Conservation (phyloP, 208 protist species). For the Trypanosoma platydactyli region DNA sequence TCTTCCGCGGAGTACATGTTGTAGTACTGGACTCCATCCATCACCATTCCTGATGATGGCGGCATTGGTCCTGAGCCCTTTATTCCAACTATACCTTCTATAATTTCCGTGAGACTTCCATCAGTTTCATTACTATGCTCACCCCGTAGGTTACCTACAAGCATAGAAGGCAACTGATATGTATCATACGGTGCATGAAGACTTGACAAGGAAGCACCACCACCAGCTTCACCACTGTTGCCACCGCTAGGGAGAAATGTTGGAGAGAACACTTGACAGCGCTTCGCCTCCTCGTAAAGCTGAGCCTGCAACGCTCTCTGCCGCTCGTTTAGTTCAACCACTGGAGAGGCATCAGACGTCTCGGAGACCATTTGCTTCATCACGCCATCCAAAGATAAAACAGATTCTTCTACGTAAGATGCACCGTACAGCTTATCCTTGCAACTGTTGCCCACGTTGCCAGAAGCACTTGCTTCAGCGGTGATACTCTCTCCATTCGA, state of each 20-base stretch:
- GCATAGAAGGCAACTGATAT: no score
- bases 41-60: conserved; percentile 1
- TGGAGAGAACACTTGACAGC: conserved; percentile 6
- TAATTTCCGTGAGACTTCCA: conserved; percentile 2
- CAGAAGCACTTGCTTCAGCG: not conserved
- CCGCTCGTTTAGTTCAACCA: conserved; percentile 20
- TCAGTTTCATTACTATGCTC: not conserved
- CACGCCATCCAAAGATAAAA: no score
- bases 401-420: no score
- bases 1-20: conserved; percentile 12
- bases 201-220: no score
- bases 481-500: not conserved
- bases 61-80: not conserved
- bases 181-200: no score
- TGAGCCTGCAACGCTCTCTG: conserved; percentile 20
- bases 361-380: not conserved
- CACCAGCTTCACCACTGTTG: not conserved
- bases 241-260: not conserved
- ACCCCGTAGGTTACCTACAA: not conserved
- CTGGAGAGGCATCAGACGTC: not conserved
- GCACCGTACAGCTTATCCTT: not conserved
- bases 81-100: not conserved
- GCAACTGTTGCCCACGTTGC: not conserved
- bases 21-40: conserved; percentile 6
- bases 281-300: conserved; percentile 26